Percentiles rank a stretch among this genome's conserved stretches.
phyloP scores from a whole-genome alignment of 495 filamentous ascomycete species.

The Xylaria sp. region DNA sequence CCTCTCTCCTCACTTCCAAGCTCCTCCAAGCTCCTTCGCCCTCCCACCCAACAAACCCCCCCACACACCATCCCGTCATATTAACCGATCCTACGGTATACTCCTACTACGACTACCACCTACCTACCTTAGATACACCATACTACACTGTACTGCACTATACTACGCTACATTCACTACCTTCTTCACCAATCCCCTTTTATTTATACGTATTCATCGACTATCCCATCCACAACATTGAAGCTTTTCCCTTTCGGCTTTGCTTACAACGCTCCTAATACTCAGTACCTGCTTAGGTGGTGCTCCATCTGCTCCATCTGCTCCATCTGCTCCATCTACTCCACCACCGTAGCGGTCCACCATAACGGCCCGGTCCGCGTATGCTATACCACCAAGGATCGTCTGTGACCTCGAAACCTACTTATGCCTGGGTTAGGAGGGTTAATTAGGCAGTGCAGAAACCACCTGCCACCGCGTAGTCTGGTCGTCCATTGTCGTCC shows the following conservation, averaged over 20 bases:
- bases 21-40: background rate
- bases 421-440: background rate
- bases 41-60: background rate
- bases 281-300: too few species aligned
- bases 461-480: background rate
- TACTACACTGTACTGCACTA: background rate
- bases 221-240: too few species aligned
- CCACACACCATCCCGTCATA: background rate
- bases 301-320: too few species aligned
- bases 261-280: background rate
- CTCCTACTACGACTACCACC: too few species aligned
- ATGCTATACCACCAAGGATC: background rate
- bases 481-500: slow-evolving; percentile 3
- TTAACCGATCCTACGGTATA: background rate
- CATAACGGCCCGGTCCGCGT: slow-evolving; percentile 17
- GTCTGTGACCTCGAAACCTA: background rate
- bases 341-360: slow-evolving; percentile 6
- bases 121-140: background rate
- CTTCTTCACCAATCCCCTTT: background rate
- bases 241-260: background rate
- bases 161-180: background rate
- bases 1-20: background rate
- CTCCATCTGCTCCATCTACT: background rate
- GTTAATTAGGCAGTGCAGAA: background rate
- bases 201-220: background rate